Percentiles rank a stretch among this genome's conserved stretches.
These are phyloP conservation scores for Myxozyma mucilagina DNA, from an alignment of 805 yeast species.

Conservation along the genomic window DNA sequence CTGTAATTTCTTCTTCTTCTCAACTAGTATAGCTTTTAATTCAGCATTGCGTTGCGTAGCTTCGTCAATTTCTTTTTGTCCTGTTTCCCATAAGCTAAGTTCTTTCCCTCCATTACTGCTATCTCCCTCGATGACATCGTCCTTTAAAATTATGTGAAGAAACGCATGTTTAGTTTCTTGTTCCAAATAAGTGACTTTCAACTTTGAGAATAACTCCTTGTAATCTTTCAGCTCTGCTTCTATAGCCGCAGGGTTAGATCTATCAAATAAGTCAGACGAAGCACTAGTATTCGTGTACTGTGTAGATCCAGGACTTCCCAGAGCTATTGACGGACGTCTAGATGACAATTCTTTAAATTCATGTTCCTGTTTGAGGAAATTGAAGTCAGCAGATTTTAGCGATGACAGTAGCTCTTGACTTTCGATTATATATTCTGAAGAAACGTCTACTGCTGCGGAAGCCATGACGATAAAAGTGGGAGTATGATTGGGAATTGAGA, in stretches of 20 bases:
- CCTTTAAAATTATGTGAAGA: conserved; percentile 51
- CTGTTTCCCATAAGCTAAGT: conserved; percentile 34
- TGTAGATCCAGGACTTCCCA: conserved; percentile 5
- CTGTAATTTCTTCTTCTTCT: conserved; percentile 35
- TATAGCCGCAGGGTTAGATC: conserved; percentile 36
- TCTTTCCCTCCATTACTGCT: conserved; percentile 40
- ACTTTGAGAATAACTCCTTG: conserved; percentile 50
- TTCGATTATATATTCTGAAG: conserved; percentile 1
- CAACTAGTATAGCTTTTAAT: conserved; percentile 19
- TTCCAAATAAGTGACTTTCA: conserved; percentile 66
- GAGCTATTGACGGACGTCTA: conserved; percentile 8
- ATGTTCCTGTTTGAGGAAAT: conserved; percentile 11
- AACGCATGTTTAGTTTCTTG: conserved; percentile 72
- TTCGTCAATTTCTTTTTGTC: conserved; percentile 15
- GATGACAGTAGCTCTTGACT: neutral
- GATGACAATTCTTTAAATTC: conserved; percentile 19
- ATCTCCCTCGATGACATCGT: conserved; percentile 44
- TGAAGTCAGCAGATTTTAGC: neutral
- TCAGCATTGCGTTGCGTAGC: conserved; percentile 5
- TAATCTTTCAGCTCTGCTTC: conserved; percentile 34
- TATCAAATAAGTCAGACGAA: neutral
- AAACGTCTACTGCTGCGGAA: neutral
- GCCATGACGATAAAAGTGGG: neutral
- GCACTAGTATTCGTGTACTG: neutral
- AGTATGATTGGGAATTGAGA: neutral